Evolutionary conservation across 257 asterid species (phyloP), one percentile per base, ranked within the genome.

Genomic region (Ocimum tenuiflorum): DNA sequence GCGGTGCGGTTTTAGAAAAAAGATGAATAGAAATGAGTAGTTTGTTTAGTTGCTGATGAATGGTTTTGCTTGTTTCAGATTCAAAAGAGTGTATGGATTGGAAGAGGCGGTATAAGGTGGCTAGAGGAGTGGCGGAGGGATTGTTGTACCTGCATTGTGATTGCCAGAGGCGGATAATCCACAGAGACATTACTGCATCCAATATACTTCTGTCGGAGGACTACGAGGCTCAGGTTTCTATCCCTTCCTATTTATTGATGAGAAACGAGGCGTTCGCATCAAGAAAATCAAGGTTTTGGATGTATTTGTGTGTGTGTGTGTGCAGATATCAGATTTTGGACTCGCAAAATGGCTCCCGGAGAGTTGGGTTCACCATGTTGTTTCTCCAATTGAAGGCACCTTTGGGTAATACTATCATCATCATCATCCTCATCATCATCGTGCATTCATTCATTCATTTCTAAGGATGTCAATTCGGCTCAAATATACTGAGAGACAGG

Each of bases 321-420:
- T 72, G 85, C 81, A 91, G 98, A 92, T 92, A 84, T 92, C 98
- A 70, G 98, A 92, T 73, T 92, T 89, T 9, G 98, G 98, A 55
- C 78, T 92, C n/a, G 96, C 98, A 17, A 89, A 89, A 75, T 92
- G 98, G 98, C 96, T 92, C 8, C 98, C 98, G 0, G 91, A 92
- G 52, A 89, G 84, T 72, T 89, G 96, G 96, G 77, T 65, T 53
- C 91, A 92, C 69, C 98, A 92, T 66, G 82, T 87, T 14, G 98
- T 89, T 63, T 92, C 96, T 60, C 98, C 98, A 39, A 92, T 92
- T 39, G 98, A 92, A 81, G 98, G 98, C 78, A 92, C 98, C 68
- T 92, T 92, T 57, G 98, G 98, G 96, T 88, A 88, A 24, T 2
- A 27, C 31, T 27, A 27, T n/a, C n/a, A n/a, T n/a, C n/a, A n/a